Conservation (phyloP, 2,329 filamentous ascomycete species). For the Arthrocladium fulminans region DNA sequence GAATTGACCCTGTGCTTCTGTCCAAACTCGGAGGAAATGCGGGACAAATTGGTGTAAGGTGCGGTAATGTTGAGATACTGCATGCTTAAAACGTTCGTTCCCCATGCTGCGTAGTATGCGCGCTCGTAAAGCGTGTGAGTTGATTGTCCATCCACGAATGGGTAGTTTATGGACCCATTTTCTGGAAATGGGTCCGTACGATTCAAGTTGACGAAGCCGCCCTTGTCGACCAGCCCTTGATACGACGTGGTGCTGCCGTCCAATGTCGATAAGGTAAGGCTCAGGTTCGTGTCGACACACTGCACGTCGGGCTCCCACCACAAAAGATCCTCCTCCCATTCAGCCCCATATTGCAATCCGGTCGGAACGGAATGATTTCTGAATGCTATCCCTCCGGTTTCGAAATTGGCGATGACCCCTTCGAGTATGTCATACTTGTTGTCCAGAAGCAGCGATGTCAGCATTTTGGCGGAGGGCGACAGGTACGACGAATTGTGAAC, state of each 20-base stretch:
- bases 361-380: conserved; percentile 38
- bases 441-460: conserved; percentile 28
- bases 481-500: conserved; percentile 26
- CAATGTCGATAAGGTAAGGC: background rate
- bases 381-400: conserved; percentile 31
- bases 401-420: conserved; percentile 26
- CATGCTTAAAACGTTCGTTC: conserved; percentile 30
- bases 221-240: conserved; percentile 33
- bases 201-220: conserved; percentile 36
- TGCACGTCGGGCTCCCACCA: conserved; percentile 1
- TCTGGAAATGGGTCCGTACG: conserved; percentile 26
- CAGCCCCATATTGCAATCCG: conserved; percentile 31
- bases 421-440: conserved; percentile 31
- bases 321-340: conserved; percentile 7
- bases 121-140: conserved; percentile 32
- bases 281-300: conserved; percentile 4
- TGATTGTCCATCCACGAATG: conserved; percentile 25
- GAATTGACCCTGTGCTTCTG: background rate
- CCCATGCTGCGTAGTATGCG: conserved; percentile 38
- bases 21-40: background rate
- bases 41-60: conserved; percentile 11
- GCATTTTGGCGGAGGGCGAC: conserved; percentile 26
- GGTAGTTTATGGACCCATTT: background rate
- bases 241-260: conserved; percentile 8
- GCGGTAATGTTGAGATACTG: conserved; percentile 30